Conservation (phyloP, 169 alveolate species). For the Eimeria sp. region DNA sequence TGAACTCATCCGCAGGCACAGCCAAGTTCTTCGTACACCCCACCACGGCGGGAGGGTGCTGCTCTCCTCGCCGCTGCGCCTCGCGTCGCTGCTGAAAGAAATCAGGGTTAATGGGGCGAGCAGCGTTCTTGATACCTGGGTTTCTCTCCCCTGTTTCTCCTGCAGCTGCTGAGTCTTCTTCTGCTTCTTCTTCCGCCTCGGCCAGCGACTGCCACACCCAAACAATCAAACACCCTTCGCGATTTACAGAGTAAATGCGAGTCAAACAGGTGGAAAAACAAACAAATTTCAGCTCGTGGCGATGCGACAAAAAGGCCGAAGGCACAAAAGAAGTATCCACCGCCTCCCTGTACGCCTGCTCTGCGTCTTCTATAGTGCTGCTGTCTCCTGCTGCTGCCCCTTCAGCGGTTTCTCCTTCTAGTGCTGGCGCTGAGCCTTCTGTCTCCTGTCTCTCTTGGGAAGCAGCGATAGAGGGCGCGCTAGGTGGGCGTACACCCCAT, state of each 20-base stretch:
- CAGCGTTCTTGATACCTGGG: neutral
- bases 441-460: no score
- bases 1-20: neutral
- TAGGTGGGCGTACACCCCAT: neutral
- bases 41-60: no score
- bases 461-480: neutral
- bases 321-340: slow-evolving; percentile 57
- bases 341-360: neutral
- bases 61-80: neutral
- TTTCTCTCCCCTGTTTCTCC: neutral
- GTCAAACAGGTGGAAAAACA: slow-evolving; percentile 69
- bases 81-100: slow-evolving; percentile 54
- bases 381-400: neutral
- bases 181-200: slow-evolving; percentile 41
- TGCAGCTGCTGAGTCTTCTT: neutral
- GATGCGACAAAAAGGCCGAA: slow-evolving; percentile 61
- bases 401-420: neutral
- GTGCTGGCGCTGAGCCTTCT: slow-evolving; percentile 17
- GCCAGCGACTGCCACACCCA: slow-evolving; percentile 43
- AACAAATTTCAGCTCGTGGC: slow-evolving; percentile 50
- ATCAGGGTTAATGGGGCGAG: slow-evolving; percentile 1
- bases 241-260: slow-evolving; percentile 53
- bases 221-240: slow-evolving; percentile 63
- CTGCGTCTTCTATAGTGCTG: neutral
- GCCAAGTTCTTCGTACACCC: neutral